Evolutionary conservation across 768 basidiomycete species (phyloP), one percentile per base, ranked within the genome.

Genomic region (Trametes villosa): DNA sequence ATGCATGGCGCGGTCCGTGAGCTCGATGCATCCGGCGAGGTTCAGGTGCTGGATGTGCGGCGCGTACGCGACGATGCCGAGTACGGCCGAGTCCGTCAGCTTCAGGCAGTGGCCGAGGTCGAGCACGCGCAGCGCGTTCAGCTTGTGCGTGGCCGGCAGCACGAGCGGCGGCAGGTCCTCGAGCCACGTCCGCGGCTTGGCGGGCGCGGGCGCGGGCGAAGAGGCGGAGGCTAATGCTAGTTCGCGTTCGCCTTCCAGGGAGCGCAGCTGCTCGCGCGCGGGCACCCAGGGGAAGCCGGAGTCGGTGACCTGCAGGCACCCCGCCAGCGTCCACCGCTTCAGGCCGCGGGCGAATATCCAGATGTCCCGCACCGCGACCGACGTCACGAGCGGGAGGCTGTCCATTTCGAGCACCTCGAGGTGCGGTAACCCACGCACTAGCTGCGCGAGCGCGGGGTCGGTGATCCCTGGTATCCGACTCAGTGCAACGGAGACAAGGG

Each of bases 401-500:
- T 76, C 85, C 36, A 96, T 76, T 70, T 97, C 94, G 62, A 96
- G 78, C 72, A 96, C 94, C 54, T 89, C 77, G 26, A 97, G 84
- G 60, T 84, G 82, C 4, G 90, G 86, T 70, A 92, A 93, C 11
- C 85, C 80, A 56, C 84, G 87, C 18, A 86, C 88, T 64, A 97
- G 83, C 13, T 86, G 82, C 59, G 86, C 85, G 60, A 96, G 79
- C 2, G 83, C 75, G 8, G 71, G 69, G 59, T 86, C 84, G 0
- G 85, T 86, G n/a, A 96, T 72, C n/a, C 81, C 80, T 26, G 80
- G 79, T 53, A 91, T 82, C 17, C 85, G 86, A 65, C 85, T 88
- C 58, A 96, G 74, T 66, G 87, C 87, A 59, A 96, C 27, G 9
- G 54, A 50, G 33, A 13, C 31, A 33, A 52, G 48, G 11, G 48